Evolutionary conservation across 805 yeast species (phyloP).

Genomic region (Myxozyma monticola): DNA sequence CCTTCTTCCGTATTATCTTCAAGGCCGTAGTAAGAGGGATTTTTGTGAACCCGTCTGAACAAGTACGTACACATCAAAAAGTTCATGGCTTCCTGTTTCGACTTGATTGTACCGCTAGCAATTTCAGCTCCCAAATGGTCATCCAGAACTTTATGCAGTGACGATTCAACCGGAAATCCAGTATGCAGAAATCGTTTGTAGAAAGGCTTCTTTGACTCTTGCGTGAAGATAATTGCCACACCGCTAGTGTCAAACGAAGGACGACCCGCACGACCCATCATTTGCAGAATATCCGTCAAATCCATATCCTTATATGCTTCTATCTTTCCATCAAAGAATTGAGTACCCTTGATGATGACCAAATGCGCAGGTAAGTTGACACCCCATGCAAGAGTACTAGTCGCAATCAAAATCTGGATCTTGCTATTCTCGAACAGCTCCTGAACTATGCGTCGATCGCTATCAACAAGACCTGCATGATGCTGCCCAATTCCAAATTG

Average conservation of each 20-base stretch:
- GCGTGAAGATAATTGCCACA: constrained; percentile 72
- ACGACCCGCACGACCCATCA: constrained; percentile 86
- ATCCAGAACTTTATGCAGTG: constrained; percentile 73
- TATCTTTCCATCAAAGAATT: constrained; percentile 55
- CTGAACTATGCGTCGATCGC: constrained; percentile 69
- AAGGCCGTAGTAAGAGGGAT: constrained; percentile 74
- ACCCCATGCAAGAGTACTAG: constrained; percentile 87
- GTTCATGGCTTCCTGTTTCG: constrained; percentile 70
- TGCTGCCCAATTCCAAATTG: constrained; percentile 82
- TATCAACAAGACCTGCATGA: constrained; percentile 78
- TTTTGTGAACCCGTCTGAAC: constrained; percentile 70
- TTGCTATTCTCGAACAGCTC: constrained; percentile 67
- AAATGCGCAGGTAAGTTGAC: constrained; percentile 79
- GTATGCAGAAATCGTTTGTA: constrained; percentile 75
- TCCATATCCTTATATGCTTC: constrained; percentile 80
- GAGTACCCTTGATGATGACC: constrained; percentile 76
- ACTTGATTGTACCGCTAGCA: constrained; percentile 62
- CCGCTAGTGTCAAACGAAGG: constrained; percentile 81
- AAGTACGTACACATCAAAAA: constrained; percentile 76
- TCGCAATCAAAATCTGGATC: constrained; percentile 71
- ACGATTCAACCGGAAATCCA: constrained; percentile 82
- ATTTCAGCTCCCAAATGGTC: constrained; percentile 82
- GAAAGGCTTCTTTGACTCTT: constrained; percentile 70
- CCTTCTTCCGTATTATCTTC: constrained; percentile 58
- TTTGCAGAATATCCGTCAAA: constrained; percentile 74